phyloP scores from a whole-genome alignment of 2,329 filamentous ascomycete genomes.

The Torrubiella hemipterigena region DNA sequence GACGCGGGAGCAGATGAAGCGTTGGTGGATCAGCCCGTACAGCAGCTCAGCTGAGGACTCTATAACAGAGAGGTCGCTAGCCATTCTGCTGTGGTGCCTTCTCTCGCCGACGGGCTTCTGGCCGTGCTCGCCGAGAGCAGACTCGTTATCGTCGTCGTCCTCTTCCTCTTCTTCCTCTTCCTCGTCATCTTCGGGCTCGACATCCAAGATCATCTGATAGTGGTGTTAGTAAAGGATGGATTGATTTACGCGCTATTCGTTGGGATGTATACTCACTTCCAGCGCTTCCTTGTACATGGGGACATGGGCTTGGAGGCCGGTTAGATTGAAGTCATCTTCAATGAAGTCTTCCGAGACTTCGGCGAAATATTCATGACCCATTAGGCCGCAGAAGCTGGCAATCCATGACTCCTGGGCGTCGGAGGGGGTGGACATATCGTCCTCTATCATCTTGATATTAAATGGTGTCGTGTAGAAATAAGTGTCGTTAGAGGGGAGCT shows the following conservation, averaged over 20 bases:
- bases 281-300: constrained; percentile 98
- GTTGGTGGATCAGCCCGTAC: constrained; percentile 95
- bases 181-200: constrained; percentile 92
- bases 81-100: constrained; percentile 71
- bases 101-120: constrained; percentile 46
- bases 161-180: constrained; percentile 74
- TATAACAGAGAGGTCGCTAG: constrained; percentile 87
- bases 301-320: constrained; percentile 86
- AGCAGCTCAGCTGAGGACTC: constrained; percentile 97
- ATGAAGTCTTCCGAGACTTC: constrained; percentile 99
- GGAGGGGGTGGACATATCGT: constrained; percentile 46
- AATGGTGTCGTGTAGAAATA: no score
- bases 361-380: constrained; percentile 97
- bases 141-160: constrained; percentile 61
- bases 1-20: constrained; percentile 91
- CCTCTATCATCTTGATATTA: no score
- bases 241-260: neutral
- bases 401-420: constrained; percentile 83
- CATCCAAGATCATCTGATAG: constrained; percentile 82
- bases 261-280: constrained; percentile 40
- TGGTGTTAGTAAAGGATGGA: constrained; percentile 9
- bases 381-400: constrained; percentile 85
- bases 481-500: no score
- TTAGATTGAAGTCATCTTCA: constrained; percentile 98
- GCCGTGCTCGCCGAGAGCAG: constrained; percentile 41